Percentiles rank a stretch among this genome's conserved stretches.
These are phyloP conservation scores for Linanthus parryae DNA, from an alignment of 148 eudicot species.

Conservation along the genomic window DNA sequence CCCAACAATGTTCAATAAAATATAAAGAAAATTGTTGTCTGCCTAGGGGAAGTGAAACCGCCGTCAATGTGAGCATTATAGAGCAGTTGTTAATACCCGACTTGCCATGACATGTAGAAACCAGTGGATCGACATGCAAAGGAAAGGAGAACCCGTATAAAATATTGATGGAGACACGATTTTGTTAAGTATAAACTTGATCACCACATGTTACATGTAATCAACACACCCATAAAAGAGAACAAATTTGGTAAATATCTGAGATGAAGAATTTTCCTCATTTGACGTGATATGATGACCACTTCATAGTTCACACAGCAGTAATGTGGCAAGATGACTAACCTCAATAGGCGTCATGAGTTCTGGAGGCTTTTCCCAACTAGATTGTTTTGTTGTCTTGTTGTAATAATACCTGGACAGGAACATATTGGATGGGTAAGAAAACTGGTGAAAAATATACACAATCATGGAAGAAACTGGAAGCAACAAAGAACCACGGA, in stretches of 20 bases:
- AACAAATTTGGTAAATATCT: constrained; percentile 4
- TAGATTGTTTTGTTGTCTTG: constrained; percentile 84
- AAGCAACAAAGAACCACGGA: not conserved
- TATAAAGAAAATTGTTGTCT: constrained; percentile 71
- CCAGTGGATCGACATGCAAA: constrained; percentile 82
- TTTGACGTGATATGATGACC: too few species aligned
- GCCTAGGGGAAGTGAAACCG: constrained; percentile 78
- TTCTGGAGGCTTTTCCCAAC: constrained; percentile 97
- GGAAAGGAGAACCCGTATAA: constrained; percentile 69
- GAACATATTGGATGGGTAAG: too few species aligned
- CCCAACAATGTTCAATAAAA: constrained; percentile 13
- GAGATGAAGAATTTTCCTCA: too few species aligned
- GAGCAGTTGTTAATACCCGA: constrained; percentile 64
- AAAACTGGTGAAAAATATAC: too few species aligned
- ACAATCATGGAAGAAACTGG: not conserved
- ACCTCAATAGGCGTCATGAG: constrained; percentile 96
- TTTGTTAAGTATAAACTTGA: too few species aligned
- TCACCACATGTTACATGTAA: too few species aligned
- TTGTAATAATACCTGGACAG: constrained; percentile 80
- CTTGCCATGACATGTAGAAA: constrained; percentile 90
- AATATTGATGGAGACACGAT: constrained; percentile 26
- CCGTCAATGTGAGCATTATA: constrained; percentile 75
- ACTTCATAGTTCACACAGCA: too few species aligned
- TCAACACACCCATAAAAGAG: constrained; percentile 20
- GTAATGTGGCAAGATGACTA: constrained; percentile 24